Percentiles rank a stretch among this genome's conserved stretches.
These are phyloP conservation scores for Pelargonium nanum DNA, from an alignment of 345 rosid genomes.

Conservation along the genomic window DNA sequence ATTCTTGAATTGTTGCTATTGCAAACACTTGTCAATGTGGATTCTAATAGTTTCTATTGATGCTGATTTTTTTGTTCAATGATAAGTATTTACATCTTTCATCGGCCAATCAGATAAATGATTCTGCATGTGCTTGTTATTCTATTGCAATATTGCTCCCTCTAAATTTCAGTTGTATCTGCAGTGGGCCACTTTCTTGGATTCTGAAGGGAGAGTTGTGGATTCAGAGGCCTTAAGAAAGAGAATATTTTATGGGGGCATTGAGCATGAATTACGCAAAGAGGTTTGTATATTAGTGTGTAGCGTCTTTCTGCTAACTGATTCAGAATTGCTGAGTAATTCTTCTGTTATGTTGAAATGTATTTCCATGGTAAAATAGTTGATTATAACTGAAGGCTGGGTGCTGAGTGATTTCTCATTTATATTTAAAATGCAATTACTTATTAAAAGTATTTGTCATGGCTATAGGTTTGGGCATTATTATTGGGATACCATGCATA, in stretches of 20 bases:
- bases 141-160: not conserved
- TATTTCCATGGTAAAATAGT: not conserved
- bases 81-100: not conserved
- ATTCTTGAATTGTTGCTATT: not conserved
- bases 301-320: too few relatives aligned
- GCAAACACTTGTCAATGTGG: not conserved
- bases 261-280: slow-evolving; percentile 59
- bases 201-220: slow-evolving; percentile 72
- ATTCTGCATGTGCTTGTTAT: not conserved
- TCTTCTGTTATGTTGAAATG: not conserved
- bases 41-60: not conserved
- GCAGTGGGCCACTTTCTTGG: slow-evolving; percentile 80
- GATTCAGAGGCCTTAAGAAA: slow-evolving; percentile 61
- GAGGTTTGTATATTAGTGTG: slow-evolving; percentile 75
- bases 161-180: slow-evolving; percentile 5
- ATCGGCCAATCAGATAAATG: not conserved
- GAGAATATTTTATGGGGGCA: slow-evolving; percentile 91
- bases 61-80: not conserved
- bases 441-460: slow-evolving; percentile 1
- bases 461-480: slow-evolving; percentile 69
- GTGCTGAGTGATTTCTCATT: not conserved
- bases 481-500: slow-evolving; percentile 73
- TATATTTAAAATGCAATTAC: not conserved
- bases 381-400: not conserved
- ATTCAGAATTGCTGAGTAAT: not conserved